phyloP scores from a whole-genome alignment of 2,329 filamentous ascomycete genomes.

The Nectriaceae sp. region DNA sequence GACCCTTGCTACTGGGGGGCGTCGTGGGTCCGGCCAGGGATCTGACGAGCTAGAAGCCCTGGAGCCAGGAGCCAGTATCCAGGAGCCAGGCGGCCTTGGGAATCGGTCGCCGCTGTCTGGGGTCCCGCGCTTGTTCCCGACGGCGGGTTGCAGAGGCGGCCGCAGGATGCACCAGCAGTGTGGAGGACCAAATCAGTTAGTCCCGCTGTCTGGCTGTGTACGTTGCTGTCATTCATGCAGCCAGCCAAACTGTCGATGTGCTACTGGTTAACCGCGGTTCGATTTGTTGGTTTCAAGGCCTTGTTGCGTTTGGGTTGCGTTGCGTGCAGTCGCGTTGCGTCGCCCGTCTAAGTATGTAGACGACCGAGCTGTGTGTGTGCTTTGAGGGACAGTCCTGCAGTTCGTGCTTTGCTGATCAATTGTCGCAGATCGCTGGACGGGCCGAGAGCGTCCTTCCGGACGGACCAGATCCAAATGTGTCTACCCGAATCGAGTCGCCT shows the following conservation, averaged over 20 bases:
- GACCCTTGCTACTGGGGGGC: background rate
- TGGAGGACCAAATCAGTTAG: slow-evolving; percentile 19
- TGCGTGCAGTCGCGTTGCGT: too few relatives aligned
- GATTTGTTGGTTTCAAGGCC: background rate
- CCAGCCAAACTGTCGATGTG: slow-evolving; percentile 3
- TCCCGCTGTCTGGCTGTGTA: slow-evolving; percentile 1
- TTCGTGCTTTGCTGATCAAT: too few relatives aligned
- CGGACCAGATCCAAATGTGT: too few relatives aligned
- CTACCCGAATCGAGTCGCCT: too few relatives aligned
- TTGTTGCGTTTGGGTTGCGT: slow-evolving; percentile 1
- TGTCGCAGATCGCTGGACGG: too few relatives aligned
- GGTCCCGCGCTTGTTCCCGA: slow-evolving; percentile 39
- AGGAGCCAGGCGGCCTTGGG: slow-evolving; percentile 5
- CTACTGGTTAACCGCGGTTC: background rate
- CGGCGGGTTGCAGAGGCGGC: slow-evolving; percentile 41
- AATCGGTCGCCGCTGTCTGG: slow-evolving; percentile 27
- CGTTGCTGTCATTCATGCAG: slow-evolving; percentile 13
- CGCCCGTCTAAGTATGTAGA: too few relatives aligned
- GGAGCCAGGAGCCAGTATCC: slow-evolving; percentile 1
- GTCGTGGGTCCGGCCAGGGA: background rate
- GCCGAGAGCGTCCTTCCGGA: too few relatives aligned
- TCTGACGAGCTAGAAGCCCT: background rate
- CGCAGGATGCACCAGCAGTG: slow-evolving; percentile 38
- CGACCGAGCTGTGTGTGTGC: too few relatives aligned
- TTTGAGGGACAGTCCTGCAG: too few relatives aligned